A percentile compares a stretch with the other conserved stretches of the same genome.
Conservation (phyloP, 106 monocot genomes). For the Iris macrosiphon region DNA sequence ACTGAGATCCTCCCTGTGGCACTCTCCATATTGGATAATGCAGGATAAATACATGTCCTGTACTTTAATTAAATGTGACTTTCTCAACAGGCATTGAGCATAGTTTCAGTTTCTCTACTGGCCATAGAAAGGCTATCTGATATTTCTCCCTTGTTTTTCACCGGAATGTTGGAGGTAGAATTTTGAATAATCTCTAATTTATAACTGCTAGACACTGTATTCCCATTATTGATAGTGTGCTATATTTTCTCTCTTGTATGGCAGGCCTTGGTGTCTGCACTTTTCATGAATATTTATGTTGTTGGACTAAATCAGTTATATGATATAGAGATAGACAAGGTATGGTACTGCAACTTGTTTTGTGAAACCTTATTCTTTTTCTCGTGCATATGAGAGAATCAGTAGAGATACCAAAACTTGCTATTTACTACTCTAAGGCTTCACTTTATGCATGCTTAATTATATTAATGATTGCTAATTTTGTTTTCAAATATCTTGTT, state of each 20-base stretch:
- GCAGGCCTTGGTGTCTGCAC: constrained; percentile 83
- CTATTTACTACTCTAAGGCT: neutral
- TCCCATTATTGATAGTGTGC: neutral
- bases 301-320: constrained; percentile 95
- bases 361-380: neutral
- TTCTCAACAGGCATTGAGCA: constrained; percentile 65
- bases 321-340: constrained; percentile 99
- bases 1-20: neutral
- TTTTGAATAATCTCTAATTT: neutral
- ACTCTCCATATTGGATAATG: neutral
- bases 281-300: constrained; percentile 99
- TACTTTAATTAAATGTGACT: constrained; percentile 3
- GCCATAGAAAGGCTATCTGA: constrained; percentile 71
- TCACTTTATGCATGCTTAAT: no score
- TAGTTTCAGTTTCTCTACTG: constrained; percentile 87
- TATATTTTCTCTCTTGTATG: neutral
- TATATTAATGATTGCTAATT: neutral
- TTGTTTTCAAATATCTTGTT: no score
- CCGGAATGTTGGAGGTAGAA: constrained; percentile 75
- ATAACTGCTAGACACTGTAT: neutral
- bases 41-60: neutral
- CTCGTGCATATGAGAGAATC: neutral
- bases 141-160: constrained; percentile 72
- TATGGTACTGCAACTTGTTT: constrained; percentile 15
- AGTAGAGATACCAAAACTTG: no score